Base-by-base conservation (phyloP, 345 rosid genomes). In the Noccaea bulbosa region DNA sequence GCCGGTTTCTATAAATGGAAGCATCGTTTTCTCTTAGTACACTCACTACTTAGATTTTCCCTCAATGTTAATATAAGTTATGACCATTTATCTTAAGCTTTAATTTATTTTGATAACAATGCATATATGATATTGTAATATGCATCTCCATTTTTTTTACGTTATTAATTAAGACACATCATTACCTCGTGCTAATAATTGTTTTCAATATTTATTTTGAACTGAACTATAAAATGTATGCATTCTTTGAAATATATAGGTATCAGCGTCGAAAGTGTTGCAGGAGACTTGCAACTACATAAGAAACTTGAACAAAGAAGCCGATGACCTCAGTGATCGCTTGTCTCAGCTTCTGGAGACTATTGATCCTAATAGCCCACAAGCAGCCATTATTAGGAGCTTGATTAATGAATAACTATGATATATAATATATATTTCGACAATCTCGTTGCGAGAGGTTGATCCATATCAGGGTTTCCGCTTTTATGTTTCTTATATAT, bases 231-330 rank as follows among this genome's bases (percentile, higher is more conserved):
- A 41, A 3, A 50, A 14, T 67, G 55, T 59, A 17, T 24, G 37
- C 15, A 16, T 5, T 44, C 56, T 41, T 43, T 9, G 20, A 55
- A 30, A 41, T 52, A 7, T 44, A 40, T 54, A 93, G 98, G 95
- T 81, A 62, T 89, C 99, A 55, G 94, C 96, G 47, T 83, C 99
- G 3, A 93, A 83, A 78, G 97, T 93, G 46, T 81, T 93, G 59
- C 97, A 91, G 60, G 99, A 93, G 78, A 93, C 99, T 11, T 93
- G 99, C 88, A 87, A 88, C 79, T 89, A 93, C 75, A 91, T 93
- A 48, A 80, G 87, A 83, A 85, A 73, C 84, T 83, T 93, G 85
- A 95, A 93, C 70, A 84, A 77, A 75, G 97, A 93, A 77, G 96
- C 89, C 27, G 90, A 88, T 61, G 97, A 89, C 70, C 82, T 93